Evolutionary conservation across 331 rosid genomes (phyloP).

Genomic region (Pyrus hybrid): DNA sequence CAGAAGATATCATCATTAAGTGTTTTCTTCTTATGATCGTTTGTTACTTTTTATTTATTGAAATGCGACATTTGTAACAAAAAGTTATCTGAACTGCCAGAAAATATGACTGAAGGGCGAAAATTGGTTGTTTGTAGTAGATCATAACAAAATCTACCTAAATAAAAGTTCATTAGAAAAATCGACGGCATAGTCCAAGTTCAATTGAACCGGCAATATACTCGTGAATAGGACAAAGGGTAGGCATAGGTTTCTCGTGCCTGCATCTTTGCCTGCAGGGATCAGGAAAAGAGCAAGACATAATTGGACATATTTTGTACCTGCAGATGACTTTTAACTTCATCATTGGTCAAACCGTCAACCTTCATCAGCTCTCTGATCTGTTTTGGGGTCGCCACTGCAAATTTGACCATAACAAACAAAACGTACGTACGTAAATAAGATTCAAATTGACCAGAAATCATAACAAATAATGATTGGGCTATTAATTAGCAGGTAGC

Average conservation of each 20-base stretch:
- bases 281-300: slow-evolving; percentile 8
- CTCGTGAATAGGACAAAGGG: not conserved
- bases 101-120: not conserved
- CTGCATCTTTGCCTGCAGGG: not conserved
- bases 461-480: not conserved
- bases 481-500: not conserved
- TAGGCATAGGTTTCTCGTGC: slow-evolving; percentile 2
- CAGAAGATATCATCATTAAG: not conserved
- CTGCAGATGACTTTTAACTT: slow-evolving; percentile 99
- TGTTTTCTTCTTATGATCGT: not conserved
- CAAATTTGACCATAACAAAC: not conserved
- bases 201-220: not conserved
- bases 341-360: slow-evolving; percentile 99
- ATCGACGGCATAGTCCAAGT: not conserved
- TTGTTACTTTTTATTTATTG: not conserved
- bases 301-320: slow-evolving; percentile 15
- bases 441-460: not conserved
- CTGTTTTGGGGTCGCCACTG: slow-evolving; percentile 98
- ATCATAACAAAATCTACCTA: not conserved
- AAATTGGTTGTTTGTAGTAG: not conserved
- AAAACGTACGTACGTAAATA: not conserved
- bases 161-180: too few species aligned
- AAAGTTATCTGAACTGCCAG: not conserved
- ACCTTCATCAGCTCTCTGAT: slow-evolving; percentile 98
- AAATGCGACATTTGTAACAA: not conserved